phyloP scores from a whole-genome alignment of 192 early-diverging fungal species.

The Phycomyces blakesleeanus region DNA sequence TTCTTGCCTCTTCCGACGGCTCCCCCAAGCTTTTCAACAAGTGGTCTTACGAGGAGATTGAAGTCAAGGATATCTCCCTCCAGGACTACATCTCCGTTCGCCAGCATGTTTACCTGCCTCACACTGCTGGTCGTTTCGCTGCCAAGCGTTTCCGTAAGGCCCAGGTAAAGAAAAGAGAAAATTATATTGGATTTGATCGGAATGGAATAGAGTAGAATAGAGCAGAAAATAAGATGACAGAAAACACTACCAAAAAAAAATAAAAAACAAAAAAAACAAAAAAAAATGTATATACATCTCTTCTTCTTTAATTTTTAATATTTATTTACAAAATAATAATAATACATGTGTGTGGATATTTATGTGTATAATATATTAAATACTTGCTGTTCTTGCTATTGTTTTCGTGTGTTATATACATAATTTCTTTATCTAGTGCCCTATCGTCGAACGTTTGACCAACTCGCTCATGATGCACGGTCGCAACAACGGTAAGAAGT shows the following conservation, averaged over 20 bases:
- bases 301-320: no score
- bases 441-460: constrained; percentile 96
- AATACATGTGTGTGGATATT: no score
- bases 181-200: not conserved
- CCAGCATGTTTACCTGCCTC: constrained; percentile 92
- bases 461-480: constrained; percentile 99
- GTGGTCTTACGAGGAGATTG: constrained; percentile 87
- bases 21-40: constrained; percentile 75
- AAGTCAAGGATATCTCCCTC: constrained; percentile 86
- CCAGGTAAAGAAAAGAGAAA: constrained; percentile 49
- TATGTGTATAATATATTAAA: no score
- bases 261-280: not conserved
- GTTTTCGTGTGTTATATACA: no score
- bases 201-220: no score
- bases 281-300: no score
- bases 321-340: no score
- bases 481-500: constrained; percentile 99
- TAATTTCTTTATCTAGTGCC: constrained; percentile 59
- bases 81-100: constrained; percentile 91
- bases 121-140: constrained; percentile 98
- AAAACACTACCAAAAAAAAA: no score
- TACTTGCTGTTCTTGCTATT: no score
- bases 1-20: constrained; percentile 48
- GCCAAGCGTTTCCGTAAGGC: constrained; percentile 97
- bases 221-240: no score